Conservation (phyloP, 2,329 filamentous ascomycete genomes). For the Pleurostoma richardsiae region DNA sequence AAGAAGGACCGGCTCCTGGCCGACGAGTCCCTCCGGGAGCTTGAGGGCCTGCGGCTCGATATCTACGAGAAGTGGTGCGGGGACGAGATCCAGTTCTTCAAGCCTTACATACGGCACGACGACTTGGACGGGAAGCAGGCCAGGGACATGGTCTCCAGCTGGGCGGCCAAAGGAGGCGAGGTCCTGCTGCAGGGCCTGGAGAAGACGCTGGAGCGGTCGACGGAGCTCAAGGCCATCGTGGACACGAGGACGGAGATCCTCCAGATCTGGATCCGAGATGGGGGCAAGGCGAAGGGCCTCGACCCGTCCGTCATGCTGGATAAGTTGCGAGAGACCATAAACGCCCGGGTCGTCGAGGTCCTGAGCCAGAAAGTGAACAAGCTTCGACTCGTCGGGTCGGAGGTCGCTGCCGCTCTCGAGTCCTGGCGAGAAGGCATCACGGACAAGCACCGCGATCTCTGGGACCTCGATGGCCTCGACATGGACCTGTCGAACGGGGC, state of each 20-base stretch:
- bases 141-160: constrained; percentile 54
- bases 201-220: constrained; percentile 51
- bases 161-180: constrained; percentile 57
- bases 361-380: constrained; percentile 59
- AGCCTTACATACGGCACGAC: constrained; percentile 80
- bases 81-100: constrained; percentile 78
- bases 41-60: constrained; percentile 73
- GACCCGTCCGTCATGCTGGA: constrained; percentile 65
- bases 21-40: constrained; percentile 59
- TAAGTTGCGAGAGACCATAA: constrained; percentile 63
- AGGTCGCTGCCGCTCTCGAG: constrained; percentile 57
- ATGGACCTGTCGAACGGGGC: constrained; percentile 63
- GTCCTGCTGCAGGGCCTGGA: constrained; percentile 58
- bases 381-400: constrained; percentile 59
- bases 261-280: constrained; percentile 70
- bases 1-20: constrained; percentile 68
- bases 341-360: constrained; percentile 59
- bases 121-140: constrained; percentile 60
- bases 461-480: constrained; percentile 61
- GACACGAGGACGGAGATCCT: constrained; percentile 65
- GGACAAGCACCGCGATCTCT: constrained; percentile 52
- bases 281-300: constrained; percentile 59
- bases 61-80: constrained; percentile 75
- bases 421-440: constrained; percentile 53
- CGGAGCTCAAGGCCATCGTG: constrained; percentile 65